Percentiles rank a stretch among this genome's conserved stretches.
These are phyloP conservation scores for Elymus sibiricus DNA, from an alignment of 176 grass and related monocot species.

Conservation along the genomic window DNA sequence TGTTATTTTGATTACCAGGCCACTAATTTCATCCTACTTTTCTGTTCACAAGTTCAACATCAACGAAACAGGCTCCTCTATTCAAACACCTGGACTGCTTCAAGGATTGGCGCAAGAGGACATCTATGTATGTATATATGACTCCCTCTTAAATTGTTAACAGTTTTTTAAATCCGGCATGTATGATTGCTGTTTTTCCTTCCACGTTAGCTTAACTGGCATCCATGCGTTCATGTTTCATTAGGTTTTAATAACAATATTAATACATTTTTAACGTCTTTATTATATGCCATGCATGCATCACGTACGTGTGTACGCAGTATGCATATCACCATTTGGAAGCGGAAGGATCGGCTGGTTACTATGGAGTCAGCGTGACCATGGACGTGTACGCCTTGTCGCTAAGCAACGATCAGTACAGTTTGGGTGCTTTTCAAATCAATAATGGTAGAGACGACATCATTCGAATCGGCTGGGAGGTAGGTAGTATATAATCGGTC, in stretches of 20 bases:
- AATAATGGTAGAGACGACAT: fast-evolving
- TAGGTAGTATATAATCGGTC: neutral
- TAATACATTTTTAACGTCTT: neutral
- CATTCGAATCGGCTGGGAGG: neutral
- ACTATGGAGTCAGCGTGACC: neutral
- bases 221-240: neutral
- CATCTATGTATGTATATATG: too few relatives aligned
- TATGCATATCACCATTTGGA: neutral
- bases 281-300: neutral
- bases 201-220: too few relatives aligned
- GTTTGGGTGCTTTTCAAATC: neutral
- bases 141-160: too few relatives aligned
- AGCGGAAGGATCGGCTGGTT: neutral
- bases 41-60: neutral
- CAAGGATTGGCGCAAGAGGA: neutral
- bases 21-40: neutral
- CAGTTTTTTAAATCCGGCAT: too few relatives aligned
- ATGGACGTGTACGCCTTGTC: neutral
- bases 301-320: neutral
- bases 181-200: too few relatives aligned
- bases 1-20: neutral
- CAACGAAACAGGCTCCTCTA: neutral
- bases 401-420: neutral
- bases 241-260: neutral
- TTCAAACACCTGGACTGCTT: neutral